Base-by-base conservation (phyloP, 208 protist genomes). In the Leishmania tarentolae region DNA sequence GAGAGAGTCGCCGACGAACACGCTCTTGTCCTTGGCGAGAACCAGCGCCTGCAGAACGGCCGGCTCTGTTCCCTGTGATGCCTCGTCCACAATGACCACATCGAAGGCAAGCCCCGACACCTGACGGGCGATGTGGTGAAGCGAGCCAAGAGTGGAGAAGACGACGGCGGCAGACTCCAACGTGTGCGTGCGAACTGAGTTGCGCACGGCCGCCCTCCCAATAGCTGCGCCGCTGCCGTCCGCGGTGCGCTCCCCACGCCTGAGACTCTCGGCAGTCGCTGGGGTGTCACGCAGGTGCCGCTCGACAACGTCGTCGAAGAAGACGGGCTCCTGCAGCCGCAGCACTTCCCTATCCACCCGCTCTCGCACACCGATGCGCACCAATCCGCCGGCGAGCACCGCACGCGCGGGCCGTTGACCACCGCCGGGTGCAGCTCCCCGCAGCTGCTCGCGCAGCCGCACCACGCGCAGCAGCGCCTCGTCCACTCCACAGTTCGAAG, bases 81-180 rank as follows among this genome's bases (percentile, higher is more conserved):
- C 94, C 86, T 99, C 97, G 85, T 99, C 97, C 57, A 98, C 88
- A 44, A 99, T 87, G 44, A 98, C 96, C 0, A 91, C 81, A 78
- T 97, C 94, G 77, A 96, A 97, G 42, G 78, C 31, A 52, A 90
- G 24, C 6, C 84, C 79, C 7, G 73, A 24, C n/a, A 87, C 82
- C 13, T 80, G 19, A 5, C 89, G 86, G 46, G 88, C 78, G 0
- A 96, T 53, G 59, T 94, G 90, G 72, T 87, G 87, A n/a, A 98
- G 83, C 17, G 94, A 98, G 71, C 94, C 94, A 24, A 98, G 83
- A 24, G 94, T 98, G 52, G 87, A 90, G 80, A 89, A 96, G 69
- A 96, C 78, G 6, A 98, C 75, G 28, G 77, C 44, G 19, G 91
- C 88, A 5, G 76, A 80, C 44, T 71, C 50, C 47, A 96, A 50